A percentile compares a stretch with the other conserved stretches of the same genome.
phyloP scores from a whole-genome alignment of 1,284 basidiomycete species.

The Mycena citricolor region DNA sequence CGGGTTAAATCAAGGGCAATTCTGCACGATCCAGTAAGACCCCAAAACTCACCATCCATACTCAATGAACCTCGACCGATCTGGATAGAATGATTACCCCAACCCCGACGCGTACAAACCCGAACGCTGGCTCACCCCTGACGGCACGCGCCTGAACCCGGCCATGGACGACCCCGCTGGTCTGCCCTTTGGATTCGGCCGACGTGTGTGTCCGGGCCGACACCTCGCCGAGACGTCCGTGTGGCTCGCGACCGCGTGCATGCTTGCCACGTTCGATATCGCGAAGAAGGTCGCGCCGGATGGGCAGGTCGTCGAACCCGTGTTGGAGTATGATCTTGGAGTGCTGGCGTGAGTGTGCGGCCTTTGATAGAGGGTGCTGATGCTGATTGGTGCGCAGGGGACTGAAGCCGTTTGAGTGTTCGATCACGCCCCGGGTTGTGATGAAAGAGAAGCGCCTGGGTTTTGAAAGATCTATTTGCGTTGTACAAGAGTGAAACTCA shows the following conservation, averaged over 20 bases:
- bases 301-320: constrained; percentile 29
- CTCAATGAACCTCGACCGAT: no score
- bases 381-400: no score
- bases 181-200: constrained; percentile 34
- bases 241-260: constrained; percentile 34
- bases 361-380: background rate
- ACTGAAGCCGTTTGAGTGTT: constrained; percentile 25
- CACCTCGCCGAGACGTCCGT: constrained; percentile 39
- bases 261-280: constrained; percentile 38
- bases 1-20: no score
- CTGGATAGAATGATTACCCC: constrained; percentile 32
- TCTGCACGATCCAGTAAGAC: constrained; percentile 35
- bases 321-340: constrained; percentile 17
- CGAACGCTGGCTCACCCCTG: constrained; percentile 40
- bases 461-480: no score
- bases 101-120: constrained; percentile 41
- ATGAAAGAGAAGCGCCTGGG: no score
- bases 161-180: no score
- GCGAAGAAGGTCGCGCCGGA: constrained; percentile 27
- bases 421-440: constrained; percentile 18
- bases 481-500: no score
- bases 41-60: no score
- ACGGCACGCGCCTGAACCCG: constrained; percentile 33
- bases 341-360: constrained; percentile 17
- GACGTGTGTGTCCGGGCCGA: constrained; percentile 34